Evolutionary conservation across 345 rosid genomes (phyloP).

Genomic region (Noccaea caerulescens): DNA sequence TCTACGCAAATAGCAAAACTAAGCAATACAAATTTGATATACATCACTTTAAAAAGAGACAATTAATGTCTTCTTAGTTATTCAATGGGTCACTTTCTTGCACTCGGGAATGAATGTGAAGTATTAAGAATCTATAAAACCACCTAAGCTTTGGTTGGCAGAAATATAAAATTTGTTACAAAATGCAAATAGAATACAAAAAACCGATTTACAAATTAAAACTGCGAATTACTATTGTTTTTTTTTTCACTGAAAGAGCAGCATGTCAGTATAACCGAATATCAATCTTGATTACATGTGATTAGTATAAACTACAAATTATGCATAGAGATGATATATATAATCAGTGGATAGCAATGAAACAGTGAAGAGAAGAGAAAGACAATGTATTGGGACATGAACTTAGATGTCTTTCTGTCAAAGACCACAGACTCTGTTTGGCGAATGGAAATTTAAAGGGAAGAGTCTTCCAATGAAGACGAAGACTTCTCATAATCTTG

Average conservation of each 20-base stretch:
- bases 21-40: constrained; percentile 15
- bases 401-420: constrained; percentile 36
- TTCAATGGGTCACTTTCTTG: background rate
- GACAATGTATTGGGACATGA: constrained; percentile 41
- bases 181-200: background rate
- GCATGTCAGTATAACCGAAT: background rate
- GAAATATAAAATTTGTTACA: background rate
- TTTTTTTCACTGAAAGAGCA: background rate
- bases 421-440: constrained; percentile 21
- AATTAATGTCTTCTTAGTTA: background rate
- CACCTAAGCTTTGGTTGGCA: background rate
- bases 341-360: constrained; percentile 10
- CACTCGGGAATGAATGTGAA: background rate
- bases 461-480: constrained; percentile 43
- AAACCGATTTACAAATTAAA: background rate
- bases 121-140: background rate
- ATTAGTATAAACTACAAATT: background rate
- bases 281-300: background rate
- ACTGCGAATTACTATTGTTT: background rate
- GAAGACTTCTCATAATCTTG: constrained; percentile 43
- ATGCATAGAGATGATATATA: background rate
- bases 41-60: background rate
- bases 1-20: constrained; percentile 18
- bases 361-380: constrained; percentile 34
- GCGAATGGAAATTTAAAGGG: constrained; percentile 19